Evolutionary conservation across 1,284 basidiomycete genomes (phyloP).

Genomic region (Boletus sp.): DNA sequence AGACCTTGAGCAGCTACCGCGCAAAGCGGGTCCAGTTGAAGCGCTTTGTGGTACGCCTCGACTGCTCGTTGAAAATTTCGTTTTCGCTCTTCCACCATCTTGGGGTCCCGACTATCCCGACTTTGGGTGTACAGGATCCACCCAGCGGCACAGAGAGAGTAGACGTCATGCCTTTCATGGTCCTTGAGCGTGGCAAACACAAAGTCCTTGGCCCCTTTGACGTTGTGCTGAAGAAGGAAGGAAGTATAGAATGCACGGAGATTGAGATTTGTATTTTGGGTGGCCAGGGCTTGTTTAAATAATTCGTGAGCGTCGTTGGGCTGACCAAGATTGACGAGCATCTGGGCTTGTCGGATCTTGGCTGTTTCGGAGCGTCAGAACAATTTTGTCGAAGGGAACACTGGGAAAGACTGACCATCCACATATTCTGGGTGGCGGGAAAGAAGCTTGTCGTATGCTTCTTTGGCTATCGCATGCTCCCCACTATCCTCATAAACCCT

Average conservation of each 20-base stretch:
- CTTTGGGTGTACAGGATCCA: conserved; percentile 85
- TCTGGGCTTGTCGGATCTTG: conserved; percentile 86
- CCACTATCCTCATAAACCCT: conserved; percentile 85
- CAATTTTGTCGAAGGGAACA: conserved; percentile 1
- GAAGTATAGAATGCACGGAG: conserved; percentile 86
- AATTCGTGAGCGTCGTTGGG: conserved; percentile 83
- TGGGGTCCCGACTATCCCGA: conserved; percentile 71
- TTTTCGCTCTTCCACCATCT: conserved; percentile 71
- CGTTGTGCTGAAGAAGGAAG: conserved; percentile 80
- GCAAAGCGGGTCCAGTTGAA: conserved; percentile 80
- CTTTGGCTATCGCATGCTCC: conserved; percentile 70
- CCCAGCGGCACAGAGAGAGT: conserved; percentile 86
- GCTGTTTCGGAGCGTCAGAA: conserved; percentile 51
- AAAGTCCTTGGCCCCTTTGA: conserved; percentile 82
- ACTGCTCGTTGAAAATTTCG: conserved; percentile 81
- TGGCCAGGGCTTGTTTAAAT: conserved; percentile 82
- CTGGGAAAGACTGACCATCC: conserved; percentile 66
- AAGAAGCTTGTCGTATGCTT: conserved; percentile 85
- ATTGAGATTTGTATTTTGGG: conserved; percentile 74
- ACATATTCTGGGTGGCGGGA: conserved; percentile 90
- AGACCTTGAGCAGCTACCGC: conserved; percentile 92
- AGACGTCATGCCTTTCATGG: conserved; percentile 85
- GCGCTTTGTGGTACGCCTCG: conserved; percentile 89
- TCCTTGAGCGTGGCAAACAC: conserved; percentile 84
- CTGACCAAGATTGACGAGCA: conserved; percentile 69